phyloP scores from a whole-genome alignment of 164 flowering plant species.

The Santalum album region DNA sequence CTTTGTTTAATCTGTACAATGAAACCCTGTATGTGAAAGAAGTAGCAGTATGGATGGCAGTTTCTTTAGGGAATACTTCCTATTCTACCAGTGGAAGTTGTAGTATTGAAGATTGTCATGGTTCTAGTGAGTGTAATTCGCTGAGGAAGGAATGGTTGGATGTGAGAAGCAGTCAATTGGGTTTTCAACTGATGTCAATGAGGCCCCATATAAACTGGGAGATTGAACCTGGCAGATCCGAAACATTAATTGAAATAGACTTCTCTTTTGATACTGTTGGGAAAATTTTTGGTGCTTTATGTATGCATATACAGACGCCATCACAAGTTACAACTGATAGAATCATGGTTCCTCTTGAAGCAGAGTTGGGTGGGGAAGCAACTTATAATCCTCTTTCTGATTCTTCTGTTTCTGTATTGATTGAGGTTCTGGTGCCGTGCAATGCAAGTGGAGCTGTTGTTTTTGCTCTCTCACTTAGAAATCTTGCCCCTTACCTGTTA shows the following conservation, averaged over 20 bases:
- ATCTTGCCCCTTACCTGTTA: conserved; percentile 37
- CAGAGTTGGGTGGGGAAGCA: conserved; percentile 19
- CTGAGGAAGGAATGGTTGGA: conserved; percentile 27
- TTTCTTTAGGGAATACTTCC: conserved; percentile 36
- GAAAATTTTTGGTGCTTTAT: conserved; percentile 41
- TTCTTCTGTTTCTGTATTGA: conserved; percentile 36
- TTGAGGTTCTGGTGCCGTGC: conserved; percentile 34
- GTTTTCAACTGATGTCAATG: conserved; percentile 35
- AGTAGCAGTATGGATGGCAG: neutral
- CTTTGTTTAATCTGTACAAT: neutral
- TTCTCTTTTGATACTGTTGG: conserved; percentile 31
- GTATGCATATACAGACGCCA: conserved; percentile 44
- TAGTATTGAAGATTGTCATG: conserved; percentile 15
- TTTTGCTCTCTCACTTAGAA: conserved; percentile 45
- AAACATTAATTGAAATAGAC: conserved; percentile 44
- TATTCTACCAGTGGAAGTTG: conserved; percentile 43
- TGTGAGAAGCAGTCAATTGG: conserved; percentile 27
- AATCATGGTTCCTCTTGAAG: conserved; percentile 65
- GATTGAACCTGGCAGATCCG: conserved; percentile 41
- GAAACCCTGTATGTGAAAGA: neutral
- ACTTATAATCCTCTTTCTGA: conserved; percentile 20
- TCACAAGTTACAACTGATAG: conserved; percentile 33
- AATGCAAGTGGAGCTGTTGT: conserved; percentile 21
- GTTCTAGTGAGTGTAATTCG: conserved; percentile 9
- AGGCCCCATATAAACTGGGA: conserved; percentile 57